Evolutionary conservation across 306 rosid genomes (phyloP).

Genomic region (Senna tora): DNA sequence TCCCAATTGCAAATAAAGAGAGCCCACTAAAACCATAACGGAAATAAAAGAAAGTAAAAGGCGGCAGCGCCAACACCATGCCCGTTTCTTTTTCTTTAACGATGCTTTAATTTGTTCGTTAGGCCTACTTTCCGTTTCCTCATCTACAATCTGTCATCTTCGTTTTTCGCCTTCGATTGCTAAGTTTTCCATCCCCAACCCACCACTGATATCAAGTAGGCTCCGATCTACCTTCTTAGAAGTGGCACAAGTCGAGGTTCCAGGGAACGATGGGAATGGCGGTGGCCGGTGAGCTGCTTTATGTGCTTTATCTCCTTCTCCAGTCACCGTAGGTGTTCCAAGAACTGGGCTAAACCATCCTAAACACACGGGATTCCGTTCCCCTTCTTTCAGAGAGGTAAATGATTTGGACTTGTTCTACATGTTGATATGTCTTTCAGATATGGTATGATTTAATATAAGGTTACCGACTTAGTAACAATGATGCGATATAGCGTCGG

Average conservation of each 20-base stretch:
- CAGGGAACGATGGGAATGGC: conserved; percentile 36
- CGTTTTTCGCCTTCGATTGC: conserved; percentile 41
- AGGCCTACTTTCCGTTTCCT: conserved; percentile 53
- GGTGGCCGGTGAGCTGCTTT: conserved; percentile 65
- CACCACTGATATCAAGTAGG: conserved; percentile 19
- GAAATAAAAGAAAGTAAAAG: neutral
- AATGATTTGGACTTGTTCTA: neutral
- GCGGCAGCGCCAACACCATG: neutral
- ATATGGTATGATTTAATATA: conserved; percentile 8
- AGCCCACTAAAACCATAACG: neutral
- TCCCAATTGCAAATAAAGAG: neutral
- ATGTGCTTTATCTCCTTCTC: conserved; percentile 57
- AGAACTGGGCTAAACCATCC: conserved; percentile 79
- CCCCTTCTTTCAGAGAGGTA: conserved; percentile 80
- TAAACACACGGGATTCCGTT: conserved; percentile 69
- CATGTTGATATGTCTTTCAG: conserved; percentile 7
- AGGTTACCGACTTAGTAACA: conserved; percentile 4
- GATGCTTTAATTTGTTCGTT: conserved; percentile 45
- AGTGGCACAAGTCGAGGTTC: conserved; percentile 45
- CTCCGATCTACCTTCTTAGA: conserved; percentile 46
- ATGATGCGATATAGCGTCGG: neutral
- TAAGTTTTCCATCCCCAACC: conserved; percentile 37
- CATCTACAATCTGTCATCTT: conserved; percentile 43
- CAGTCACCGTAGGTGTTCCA: conserved; percentile 49
- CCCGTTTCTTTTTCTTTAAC: conserved; percentile 1